Evolutionary conservation across 108 stramenopile genomes (phyloP).

Genomic region (Cyclotella sp.): DNA sequence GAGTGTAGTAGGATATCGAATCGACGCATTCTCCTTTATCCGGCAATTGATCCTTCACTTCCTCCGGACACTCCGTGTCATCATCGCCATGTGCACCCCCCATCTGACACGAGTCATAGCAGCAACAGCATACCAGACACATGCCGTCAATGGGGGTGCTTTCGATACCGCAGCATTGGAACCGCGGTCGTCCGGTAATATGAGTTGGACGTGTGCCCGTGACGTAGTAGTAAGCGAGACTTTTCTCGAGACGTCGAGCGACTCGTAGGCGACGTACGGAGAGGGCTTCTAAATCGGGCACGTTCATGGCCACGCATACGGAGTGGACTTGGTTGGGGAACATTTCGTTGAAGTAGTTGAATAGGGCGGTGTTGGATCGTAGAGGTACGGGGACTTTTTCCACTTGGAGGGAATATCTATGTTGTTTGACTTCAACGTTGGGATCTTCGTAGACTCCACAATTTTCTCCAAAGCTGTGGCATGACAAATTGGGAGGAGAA

Average conservation of each 20-base stretch:
- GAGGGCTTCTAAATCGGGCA: conserved; percentile 80
- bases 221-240: conserved; percentile 78
- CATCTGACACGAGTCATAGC: conserved; percentile 29
- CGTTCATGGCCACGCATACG: conserved; percentile 77
- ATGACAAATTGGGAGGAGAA: not conserved
- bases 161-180: conserved; percentile 74
- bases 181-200: conserved; percentile 74
- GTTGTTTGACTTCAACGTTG: conserved; percentile 47
- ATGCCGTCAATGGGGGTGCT: conserved; percentile 58
- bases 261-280: conserved; percentile 64
- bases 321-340: conserved; percentile 87
- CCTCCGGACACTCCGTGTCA: conserved; percentile 9
- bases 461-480: conserved; percentile 39
- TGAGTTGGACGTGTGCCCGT: conserved; percentile 80
- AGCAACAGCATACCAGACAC: conserved; percentile 40
- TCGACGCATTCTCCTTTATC: conserved; percentile 73
- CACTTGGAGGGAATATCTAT: conserved; percentile 81
- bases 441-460: conserved; percentile 29
- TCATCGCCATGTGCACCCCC: conserved; percentile 4
- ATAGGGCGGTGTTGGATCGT: conserved; percentile 79
- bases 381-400: conserved; percentile 86
- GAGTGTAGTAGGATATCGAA: conserved; percentile 82
- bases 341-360: conserved; percentile 86
- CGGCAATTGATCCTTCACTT: conserved; percentile 45
- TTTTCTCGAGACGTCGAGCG: conserved; percentile 80